phyloP scores from a whole-genome alignment of 1,139 yeast species.

The Citeromyces siamensis region DNA sequence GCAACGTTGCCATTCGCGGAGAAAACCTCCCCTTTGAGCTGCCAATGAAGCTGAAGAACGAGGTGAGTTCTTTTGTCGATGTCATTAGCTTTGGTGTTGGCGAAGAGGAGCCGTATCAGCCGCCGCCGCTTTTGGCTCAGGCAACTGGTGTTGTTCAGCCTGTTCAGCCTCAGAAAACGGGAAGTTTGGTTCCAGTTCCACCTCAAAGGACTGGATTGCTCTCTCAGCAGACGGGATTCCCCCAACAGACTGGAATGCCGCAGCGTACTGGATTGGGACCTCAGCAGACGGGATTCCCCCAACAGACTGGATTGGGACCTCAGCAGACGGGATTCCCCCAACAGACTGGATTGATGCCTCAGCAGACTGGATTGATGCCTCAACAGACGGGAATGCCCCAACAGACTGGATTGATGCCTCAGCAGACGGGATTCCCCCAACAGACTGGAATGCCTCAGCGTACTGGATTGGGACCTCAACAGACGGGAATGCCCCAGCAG shows the following conservation, averaged over 20 bases:
- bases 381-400: conserved; percentile 9
- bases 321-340: conserved; percentile 30
- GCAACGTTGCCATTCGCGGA: conserved; percentile 69
- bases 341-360: conserved; percentile 20
- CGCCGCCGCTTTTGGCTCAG: conserved; percentile 18
- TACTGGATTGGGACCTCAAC: conserved; percentile 16
- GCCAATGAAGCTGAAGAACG: conserved; percentile 67
- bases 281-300: conserved; percentile 16
- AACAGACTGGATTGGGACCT: conserved; percentile 23
- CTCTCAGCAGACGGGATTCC: conserved; percentile 3
- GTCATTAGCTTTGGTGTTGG: conserved; percentile 64
- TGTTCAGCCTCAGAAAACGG: conserved; percentile 3
- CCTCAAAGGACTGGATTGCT: conserved; percentile 2
- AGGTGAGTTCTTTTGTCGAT: conserved; percentile 80
- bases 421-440: conserved; percentile 17
- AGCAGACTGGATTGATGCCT: conserved; percentile 18
- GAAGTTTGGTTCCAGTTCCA: conserved; percentile 3
- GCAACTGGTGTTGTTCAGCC: conserved; percentile 17
- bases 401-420: conserved; percentile 10
- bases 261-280: conserved; percentile 12
- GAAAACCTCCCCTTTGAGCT: conserved; percentile 61
- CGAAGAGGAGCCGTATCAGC: conserved; percentile 20
- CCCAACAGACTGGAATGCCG: conserved; percentile 5
- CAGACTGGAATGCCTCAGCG: conserved; percentile 14
- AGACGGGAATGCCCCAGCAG: conserved; percentile 17